Evolutionary conservation across 2,329 filamentous ascomycete genomes (phyloP), one percentile per base, ranked within the genome.

Genomic region (Pseudocercospora vitis): DNA sequence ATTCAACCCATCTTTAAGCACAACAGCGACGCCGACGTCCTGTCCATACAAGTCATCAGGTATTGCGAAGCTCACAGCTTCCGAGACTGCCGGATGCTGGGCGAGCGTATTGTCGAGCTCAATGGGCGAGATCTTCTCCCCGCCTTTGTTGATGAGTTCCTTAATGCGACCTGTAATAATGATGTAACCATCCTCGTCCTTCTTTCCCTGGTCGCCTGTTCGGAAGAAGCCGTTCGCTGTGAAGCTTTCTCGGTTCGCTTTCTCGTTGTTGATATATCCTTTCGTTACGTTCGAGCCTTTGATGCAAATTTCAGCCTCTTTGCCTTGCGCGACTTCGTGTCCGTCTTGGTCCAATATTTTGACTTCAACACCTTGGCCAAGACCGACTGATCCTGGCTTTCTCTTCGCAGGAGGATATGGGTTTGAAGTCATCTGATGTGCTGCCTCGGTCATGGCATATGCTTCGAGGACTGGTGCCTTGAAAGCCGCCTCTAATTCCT

Each of bases 151-250:
- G 77, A 95, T 95, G 48, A 95, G 78, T 73, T 95, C 90, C 78
- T 95, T 95, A 74, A 95, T 95, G 49, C 90, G 81, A n/a, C 90
- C 90, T 0, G 90, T 95, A 72, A 95, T 92, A 66, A 88, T 80
- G 8, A 95, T 76, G 68, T 94, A 95, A 55, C 89, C 88, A 62
- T 94, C 88, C 53, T 82, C 74, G 65, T 95, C 89, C 68, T 83
- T 80, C 73, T 87, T 88, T 46, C 90, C 90, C 71, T 95, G 89
- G 68, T 95, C 90, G 4, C 90, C 90, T 0, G 90, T 95, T 63
- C 89, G 82, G 81, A 95, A 95, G 76, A 89, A 95, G 7, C 88
- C 87, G n/a, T 78, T 77, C 59, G 81, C 77, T 23, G 87, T 87
- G 72, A 89, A 94, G 0, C 87, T 84, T 6, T 84, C 79, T 24